phyloP scores from a whole-genome alignment of 352 stramenopile genomes.

The Globisporangium lucens region DNA sequence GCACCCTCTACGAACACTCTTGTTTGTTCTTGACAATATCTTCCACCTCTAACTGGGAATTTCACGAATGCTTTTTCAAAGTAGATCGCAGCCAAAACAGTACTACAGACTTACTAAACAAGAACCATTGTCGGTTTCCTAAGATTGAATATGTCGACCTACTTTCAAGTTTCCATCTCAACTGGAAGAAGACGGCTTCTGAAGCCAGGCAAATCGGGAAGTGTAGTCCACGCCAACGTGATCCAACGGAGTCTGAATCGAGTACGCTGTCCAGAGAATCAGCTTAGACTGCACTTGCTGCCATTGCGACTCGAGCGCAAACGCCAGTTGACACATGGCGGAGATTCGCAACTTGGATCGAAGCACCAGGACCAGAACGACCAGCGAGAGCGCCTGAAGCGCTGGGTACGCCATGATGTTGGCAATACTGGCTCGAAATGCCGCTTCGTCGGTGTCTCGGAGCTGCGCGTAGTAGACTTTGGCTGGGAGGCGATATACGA shows the following conservation, averaged over 20 bases:
- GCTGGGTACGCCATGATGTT: neutral
- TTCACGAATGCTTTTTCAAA: too few relatives aligned
- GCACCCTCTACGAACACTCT: too few relatives aligned
- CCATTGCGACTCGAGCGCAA: constrained; percentile 9
- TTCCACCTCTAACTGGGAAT: too few relatives aligned
- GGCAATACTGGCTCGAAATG: neutral
- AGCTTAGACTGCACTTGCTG: constrained; percentile 11
- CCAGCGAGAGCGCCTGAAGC: neutral
- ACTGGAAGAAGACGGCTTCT: too few relatives aligned
- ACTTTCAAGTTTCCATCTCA: too few relatives aligned
- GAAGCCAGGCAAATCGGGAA: neutral
- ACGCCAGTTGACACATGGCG: neutral
- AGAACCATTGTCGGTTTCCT: too few relatives aligned
- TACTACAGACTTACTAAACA: too few relatives aligned
- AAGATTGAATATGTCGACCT: too few relatives aligned
- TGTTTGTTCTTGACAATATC: too few relatives aligned
- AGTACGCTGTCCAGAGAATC: neutral
- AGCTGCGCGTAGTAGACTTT: constrained; percentile 8
- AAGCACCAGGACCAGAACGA: neutral
- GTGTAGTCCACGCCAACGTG: neutral
- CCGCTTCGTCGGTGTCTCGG: neutral
- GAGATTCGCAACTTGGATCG: neutral
- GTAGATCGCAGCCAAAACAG: too few relatives aligned
- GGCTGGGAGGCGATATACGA: neutral
- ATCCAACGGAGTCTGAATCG: neutral